A percentile compares a stretch with the other conserved stretches of the same genome.
These are phyloP conservation scores for Kazachstania sp. DNA, from an alignment of 1,139 yeast species.

Conservation along the genomic window DNA sequence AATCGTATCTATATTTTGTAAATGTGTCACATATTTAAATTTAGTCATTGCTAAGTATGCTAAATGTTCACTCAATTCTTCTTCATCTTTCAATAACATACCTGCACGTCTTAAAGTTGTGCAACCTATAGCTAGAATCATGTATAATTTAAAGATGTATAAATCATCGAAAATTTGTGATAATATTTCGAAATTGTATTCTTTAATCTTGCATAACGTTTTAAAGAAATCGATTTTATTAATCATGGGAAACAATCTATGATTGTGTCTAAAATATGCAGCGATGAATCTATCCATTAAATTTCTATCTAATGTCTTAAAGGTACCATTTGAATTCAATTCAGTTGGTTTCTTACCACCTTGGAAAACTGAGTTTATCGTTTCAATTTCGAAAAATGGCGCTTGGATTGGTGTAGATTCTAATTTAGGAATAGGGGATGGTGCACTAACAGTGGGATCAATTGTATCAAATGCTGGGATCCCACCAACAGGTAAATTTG, in stretches of 20 bases:
- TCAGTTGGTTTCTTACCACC: constrained; percentile 23
- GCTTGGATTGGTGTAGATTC: constrained; percentile 23
- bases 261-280: constrained; percentile 39
- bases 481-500: not conserved
- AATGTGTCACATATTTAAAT: constrained; percentile 32
- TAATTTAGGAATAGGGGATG: not conserved
- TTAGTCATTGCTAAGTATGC: constrained; percentile 34
- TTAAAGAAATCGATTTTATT: constrained; percentile 34
- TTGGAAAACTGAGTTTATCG: constrained; percentile 24
- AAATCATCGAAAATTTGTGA: constrained; percentile 20
- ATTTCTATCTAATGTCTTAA: constrained; percentile 21
- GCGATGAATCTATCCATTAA: constrained; percentile 31
- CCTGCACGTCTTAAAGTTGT: constrained; percentile 39
- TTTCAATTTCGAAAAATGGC: constrained; percentile 24
- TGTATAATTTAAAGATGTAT: constrained; percentile 37
- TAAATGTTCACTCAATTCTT: constrained; percentile 32
- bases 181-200: constrained; percentile 20
- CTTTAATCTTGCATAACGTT: constrained; percentile 30
- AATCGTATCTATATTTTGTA: constrained; percentile 34
- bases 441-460: not conserved
- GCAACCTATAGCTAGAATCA: constrained; percentile 44
- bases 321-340: constrained; percentile 17
- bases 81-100: constrained; percentile 30
- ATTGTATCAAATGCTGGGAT: not conserved
- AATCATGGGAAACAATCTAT: constrained; percentile 38